Base-by-base conservation (phyloP, 208 protist species). In the Endotrypanum monterogeii region DNA sequence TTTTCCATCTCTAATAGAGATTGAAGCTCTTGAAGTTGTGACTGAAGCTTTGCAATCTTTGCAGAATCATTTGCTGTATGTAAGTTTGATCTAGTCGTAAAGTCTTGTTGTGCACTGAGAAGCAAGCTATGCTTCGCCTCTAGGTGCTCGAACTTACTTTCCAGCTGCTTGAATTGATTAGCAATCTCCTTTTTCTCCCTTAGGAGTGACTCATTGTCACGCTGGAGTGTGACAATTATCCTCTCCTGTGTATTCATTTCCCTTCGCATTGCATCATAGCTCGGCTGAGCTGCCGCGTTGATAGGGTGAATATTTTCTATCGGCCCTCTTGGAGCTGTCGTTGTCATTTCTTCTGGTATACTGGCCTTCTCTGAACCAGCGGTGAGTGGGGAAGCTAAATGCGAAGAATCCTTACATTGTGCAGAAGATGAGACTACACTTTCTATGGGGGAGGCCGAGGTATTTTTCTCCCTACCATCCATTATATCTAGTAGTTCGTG, bases 71-170 rank as follows among this genome's bases (percentile, higher is more conserved):
- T 82, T 74, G 79, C 25, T 78, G 73, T 32, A 79, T 83, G 55
- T 67, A 83, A 20, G 78, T 69, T 46, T 55, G 67, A 60, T 69
- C 83, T 39, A 65, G 74, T 20, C 67, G 25, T 57, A 60, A 63
- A 23, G 41, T 79, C 78, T 51, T 79, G 72, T 28, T 84, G 83
- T 61, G 82, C 73, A 56, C 88, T 91, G 5, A 84, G 77, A 58
- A 91, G 25, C 16, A 94, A 71, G 60, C 86, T 91, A 60, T 89
- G 80, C 67, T 96, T 92, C 25, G 89, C 89, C 58, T 93, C 87
- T 1, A 84, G 56, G 52, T 90, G 91, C 28, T 85, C 89, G 41
- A 87, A 75, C 28, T 84, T 74, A 35, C 83, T 48, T 60, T 86
- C 82, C 28, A 94, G 55, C 41, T 88, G 81, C 41, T 80, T 90